Base-by-base conservation (phyloP, 2,329 filamentous ascomycete species). In the Plectosphaerella sp. region DNA sequence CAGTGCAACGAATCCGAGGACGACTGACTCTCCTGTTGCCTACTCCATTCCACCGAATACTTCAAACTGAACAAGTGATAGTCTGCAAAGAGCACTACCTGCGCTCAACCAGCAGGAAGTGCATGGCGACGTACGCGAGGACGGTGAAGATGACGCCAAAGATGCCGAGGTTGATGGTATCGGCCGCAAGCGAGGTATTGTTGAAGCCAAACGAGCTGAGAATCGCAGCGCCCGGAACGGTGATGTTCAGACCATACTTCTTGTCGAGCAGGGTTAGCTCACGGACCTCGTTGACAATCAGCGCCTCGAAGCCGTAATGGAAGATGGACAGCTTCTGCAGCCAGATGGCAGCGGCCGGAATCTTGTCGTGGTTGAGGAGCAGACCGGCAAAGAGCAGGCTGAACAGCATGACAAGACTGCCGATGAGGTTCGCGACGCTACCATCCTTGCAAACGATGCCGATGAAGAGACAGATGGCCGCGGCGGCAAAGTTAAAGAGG, bases 261-360 rank as follows among this genome's bases (percentile, higher is more conserved):
- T 94, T 87, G 67, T 99, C 94, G 42, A 95, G 83, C 24, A 99
- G 80, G 0, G 89, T 93, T 43, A 99, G 77, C 62, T 91, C 90
- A 24, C 91, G 86, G 46, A 97, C 95, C 73, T 99, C 94, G 65
- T 97, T 99, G 61, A 99, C 94, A 57, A 97, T 96, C 14, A 99
- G 80, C 2, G 90, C 89, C 75, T 99, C 94, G 62, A 97, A 97
- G 5, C 88, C 93, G 65, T 96, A 99, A 67, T 99, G 94, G 80
- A 99, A 99, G 57, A 99, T 99, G 2, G 92, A 97, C 9, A 99
- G 74, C 72, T 82, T 84, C 75, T 99, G 94, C 49, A 99, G 72
- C 94, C 94, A 99, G 56, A 91, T 71, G 2, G 93, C 89, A 2
- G 89, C 83, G 48, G 82, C 78, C 1, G 94, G 94, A 50, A 97